Percentiles rank a stretch among this genome's conserved stretches.
phyloP scores from a whole-genome alignment of 805 yeast genomes.

The Hanseniaspora meyeri region DNA sequence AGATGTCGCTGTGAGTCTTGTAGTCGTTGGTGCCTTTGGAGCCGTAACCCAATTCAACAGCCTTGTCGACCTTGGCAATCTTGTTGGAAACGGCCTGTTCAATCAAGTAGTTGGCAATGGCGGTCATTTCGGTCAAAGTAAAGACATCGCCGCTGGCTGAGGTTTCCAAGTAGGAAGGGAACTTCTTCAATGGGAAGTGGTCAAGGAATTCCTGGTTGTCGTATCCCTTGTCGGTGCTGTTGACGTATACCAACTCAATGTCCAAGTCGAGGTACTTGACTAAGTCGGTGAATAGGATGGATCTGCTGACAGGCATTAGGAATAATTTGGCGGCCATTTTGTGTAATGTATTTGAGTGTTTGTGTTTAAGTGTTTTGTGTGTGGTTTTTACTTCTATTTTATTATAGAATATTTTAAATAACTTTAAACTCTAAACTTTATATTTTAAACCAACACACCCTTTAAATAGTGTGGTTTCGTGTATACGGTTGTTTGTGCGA shows the following conservation, averaged over 20 bases:
- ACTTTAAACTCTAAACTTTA: no score
- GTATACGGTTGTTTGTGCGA: no score
- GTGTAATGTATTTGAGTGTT: not conserved
- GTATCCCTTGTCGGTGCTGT: not conserved
- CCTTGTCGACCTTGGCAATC: not conserved
- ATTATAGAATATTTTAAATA: no score
- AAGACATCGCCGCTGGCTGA: not conserved
- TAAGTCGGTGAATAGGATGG: not conserved
- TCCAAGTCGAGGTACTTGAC: not conserved
- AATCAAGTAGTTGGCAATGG: not conserved
- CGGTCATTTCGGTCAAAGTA: not conserved
- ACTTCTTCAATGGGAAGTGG: not conserved
- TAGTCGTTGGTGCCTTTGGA: not conserved
- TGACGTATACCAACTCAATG: not conserved
- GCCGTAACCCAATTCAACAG: not conserved
- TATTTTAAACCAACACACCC: no score
- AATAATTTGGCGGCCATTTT: not conserved
- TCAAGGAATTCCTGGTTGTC: not conserved
- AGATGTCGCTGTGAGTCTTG: not conserved
- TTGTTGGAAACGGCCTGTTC: not conserved
- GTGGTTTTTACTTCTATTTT: no score
- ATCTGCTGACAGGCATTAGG: not conserved
- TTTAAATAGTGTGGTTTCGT: no score
- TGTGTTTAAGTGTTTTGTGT: not conserved
- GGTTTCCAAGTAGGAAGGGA: constrained; percentile 2